Evolutionary conservation across 2,329 filamentous ascomycete species (phyloP).

Genomic region (Lecanicillium sp.): DNA sequence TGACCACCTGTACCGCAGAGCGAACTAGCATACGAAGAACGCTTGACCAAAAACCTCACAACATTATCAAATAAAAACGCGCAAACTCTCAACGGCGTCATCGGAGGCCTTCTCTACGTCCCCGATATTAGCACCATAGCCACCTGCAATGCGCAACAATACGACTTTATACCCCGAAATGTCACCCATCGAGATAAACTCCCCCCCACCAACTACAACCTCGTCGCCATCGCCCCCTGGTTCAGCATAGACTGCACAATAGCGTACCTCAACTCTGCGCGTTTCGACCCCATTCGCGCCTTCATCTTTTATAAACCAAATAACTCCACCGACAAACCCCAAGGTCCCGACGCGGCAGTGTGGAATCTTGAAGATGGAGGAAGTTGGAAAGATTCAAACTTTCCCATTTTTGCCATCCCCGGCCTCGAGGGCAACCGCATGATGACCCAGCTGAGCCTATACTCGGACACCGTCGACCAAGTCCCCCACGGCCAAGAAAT

Average conservation of each 20-base stretch:
- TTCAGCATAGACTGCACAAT: slow-evolving; percentile 63
- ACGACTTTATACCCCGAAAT: slow-evolving; percentile 62
- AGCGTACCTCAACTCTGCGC: slow-evolving; percentile 59
- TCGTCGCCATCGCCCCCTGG: slow-evolving; percentile 84
- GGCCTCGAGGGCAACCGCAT: slow-evolving; percentile 57
- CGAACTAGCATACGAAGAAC: slow-evolving; percentile 44
- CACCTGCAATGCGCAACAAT: slow-evolving; percentile 54
- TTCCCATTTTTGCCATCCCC: slow-evolving; percentile 76
- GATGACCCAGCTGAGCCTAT: slow-evolving; percentile 63
- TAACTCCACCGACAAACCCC: slow-evolving; percentile 51
- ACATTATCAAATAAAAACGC: slow-evolving; percentile 66
- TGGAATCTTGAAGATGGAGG: slow-evolving; percentile 67
- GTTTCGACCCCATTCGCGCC: slow-evolving; percentile 48
- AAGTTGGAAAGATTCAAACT: slow-evolving; percentile 66
- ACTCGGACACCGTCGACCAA: slow-evolving; percentile 65
- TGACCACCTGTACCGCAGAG: slow-evolving; percentile 18
- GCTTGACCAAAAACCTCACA: slow-evolving; percentile 52
- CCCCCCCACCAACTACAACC: slow-evolving; percentile 57
- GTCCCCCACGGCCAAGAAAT: slow-evolving; percentile 52
- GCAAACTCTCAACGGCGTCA: slow-evolving; percentile 47
- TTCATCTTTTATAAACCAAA: slow-evolving; percentile 57
- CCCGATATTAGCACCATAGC: slow-evolving; percentile 55
- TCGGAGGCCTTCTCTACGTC: slow-evolving; percentile 78
- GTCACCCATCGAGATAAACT: slow-evolving; percentile 67
- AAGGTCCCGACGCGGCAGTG: slow-evolving; percentile 49